Conservation (phyloP, 164 flowering plant genomes). For the Taxillus chinensis region DNA sequence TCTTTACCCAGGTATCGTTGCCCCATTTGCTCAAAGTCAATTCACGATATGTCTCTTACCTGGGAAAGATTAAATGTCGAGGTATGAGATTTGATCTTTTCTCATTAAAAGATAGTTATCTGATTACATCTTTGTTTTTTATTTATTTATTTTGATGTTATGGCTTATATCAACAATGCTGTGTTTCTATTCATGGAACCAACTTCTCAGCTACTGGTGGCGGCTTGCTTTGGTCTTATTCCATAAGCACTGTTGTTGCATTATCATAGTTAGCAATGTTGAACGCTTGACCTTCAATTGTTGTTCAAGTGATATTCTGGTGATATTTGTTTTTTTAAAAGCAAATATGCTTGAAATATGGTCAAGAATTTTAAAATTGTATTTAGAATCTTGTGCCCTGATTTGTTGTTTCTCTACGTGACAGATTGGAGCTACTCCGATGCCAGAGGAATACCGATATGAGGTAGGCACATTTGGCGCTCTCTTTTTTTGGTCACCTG, state of each 20-base stretch:
- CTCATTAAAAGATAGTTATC: not conserved
- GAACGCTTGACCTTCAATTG: too few relatives aligned
- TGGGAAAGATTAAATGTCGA: conserved; percentile 24
- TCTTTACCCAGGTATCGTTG: conserved; percentile 27
- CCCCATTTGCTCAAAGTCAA: conserved; percentile 36
- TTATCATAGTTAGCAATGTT: too few relatives aligned
- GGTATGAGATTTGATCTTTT: conserved; percentile 12
- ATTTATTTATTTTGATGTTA: too few relatives aligned
- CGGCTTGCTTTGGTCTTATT: too few relatives aligned
- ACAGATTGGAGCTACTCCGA: conserved; percentile 20
- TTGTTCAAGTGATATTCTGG: too few relatives aligned
- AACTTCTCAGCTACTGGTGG: too few relatives aligned
- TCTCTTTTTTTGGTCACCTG: not conserved
- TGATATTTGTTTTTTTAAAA: too few relatives aligned
- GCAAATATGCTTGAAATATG: too few relatives aligned
- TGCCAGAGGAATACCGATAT: conserved; percentile 26
- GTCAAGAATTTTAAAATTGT: too few relatives aligned
- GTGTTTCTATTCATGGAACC: too few relatives aligned
- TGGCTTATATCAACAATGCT: too few relatives aligned
- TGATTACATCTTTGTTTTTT: not conserved
- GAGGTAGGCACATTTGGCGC: conserved; percentile 15
- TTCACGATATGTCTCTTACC: conserved; percentile 17
- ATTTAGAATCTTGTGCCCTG: not conserved
- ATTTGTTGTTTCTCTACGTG: conserved; percentile 1
- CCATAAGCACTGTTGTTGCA: too few relatives aligned